phyloP scores from a whole-genome alignment of 1,284 basidiomycete genomes.

The Apiotrichum mycotoxinovorans region DNA sequence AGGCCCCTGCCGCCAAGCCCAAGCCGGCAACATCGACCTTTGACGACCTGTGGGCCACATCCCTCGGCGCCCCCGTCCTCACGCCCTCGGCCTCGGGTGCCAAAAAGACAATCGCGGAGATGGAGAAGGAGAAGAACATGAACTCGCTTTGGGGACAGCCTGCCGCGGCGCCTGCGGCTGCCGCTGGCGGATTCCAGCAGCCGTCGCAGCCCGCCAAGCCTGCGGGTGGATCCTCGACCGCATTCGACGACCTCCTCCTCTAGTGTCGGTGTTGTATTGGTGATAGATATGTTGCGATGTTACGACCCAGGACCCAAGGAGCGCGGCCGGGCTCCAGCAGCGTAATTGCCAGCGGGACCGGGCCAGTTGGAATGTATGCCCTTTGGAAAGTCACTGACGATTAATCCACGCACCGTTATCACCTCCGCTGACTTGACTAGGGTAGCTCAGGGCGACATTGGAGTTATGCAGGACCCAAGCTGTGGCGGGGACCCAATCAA shows the following conservation, averaged over 20 bases:
- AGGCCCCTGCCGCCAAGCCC: constrained; percentile 2
- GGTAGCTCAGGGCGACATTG: too few relatives aligned
- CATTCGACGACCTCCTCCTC: constrained; percentile 32
- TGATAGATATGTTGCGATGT: neutral
- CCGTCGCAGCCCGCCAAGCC: constrained; percentile 15
- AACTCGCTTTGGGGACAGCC: constrained; percentile 65
- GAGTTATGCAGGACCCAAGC: too few relatives aligned
- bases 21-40: constrained; percentile 53
- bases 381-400: too few relatives aligned
- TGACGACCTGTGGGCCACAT: constrained; percentile 87
- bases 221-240: constrained; percentile 9
- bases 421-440: too few relatives aligned
- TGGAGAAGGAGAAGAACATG: constrained; percentile 78
- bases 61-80: constrained; percentile 53
- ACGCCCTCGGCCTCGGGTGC: constrained; percentile 30
- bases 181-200: constrained; percentile 2
- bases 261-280: constrained; percentile 7
- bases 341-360: too few relatives aligned
- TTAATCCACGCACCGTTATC: too few relatives aligned
- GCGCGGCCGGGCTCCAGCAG: too few relatives aligned
- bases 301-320: neutral
- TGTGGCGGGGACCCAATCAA: too few relatives aligned
- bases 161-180: neutral
- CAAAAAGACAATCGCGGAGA: constrained; percentile 74
- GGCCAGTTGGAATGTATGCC: too few relatives aligned